Percentiles rank a stretch among this genome's conserved stretches.
phyloP scores from a whole-genome alignment of 2,329 filamentous ascomycete species.

The Ophiostoma sp. region DNA sequence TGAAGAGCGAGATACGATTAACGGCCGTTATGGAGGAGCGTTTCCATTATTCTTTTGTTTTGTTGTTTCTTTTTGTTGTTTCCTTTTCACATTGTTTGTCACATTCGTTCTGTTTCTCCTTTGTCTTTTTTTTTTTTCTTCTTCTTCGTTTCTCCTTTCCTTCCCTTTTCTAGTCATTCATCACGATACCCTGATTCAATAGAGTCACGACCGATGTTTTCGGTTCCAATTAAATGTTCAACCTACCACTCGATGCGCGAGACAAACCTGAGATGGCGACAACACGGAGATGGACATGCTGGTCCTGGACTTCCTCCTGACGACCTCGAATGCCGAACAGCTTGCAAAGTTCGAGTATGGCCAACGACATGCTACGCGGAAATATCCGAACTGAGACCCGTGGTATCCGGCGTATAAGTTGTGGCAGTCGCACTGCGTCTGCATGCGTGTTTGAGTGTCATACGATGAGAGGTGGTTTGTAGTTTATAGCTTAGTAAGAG shows the following conservation, averaged over 20 bases:
- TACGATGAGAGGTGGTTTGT: not conserved
- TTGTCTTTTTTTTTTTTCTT: slow-evolving; percentile 1
- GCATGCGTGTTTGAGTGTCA: not conserved
- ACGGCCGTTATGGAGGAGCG: slow-evolving; percentile 1
- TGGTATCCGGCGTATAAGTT: not conserved
- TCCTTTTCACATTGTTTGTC: not conserved
- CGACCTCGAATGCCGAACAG: too few relatives aligned
- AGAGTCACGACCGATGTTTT: slow-evolving; percentile 5
- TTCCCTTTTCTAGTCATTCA: not conserved
- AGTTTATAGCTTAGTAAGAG: not conserved
- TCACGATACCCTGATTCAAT: slow-evolving; percentile 1
- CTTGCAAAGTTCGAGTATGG: too few relatives aligned
- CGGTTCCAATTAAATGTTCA: not conserved
- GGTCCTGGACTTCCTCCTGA: not conserved
- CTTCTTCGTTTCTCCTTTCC: not conserved
- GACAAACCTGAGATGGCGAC: not conserved
- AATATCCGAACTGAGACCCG: not conserved
- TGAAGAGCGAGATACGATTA: not conserved
- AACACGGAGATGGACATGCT: not conserved
- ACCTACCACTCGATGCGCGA: not conserved
- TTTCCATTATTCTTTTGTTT: not conserved
- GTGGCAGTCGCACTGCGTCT: not conserved
- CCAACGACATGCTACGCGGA: not conserved
- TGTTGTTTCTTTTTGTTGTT: not conserved
- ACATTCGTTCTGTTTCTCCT: not conserved